Evolutionary conservation across 495 filamentous ascomycete genomes (phyloP).

Genomic region (Ascodesmis nigricans): DNA sequence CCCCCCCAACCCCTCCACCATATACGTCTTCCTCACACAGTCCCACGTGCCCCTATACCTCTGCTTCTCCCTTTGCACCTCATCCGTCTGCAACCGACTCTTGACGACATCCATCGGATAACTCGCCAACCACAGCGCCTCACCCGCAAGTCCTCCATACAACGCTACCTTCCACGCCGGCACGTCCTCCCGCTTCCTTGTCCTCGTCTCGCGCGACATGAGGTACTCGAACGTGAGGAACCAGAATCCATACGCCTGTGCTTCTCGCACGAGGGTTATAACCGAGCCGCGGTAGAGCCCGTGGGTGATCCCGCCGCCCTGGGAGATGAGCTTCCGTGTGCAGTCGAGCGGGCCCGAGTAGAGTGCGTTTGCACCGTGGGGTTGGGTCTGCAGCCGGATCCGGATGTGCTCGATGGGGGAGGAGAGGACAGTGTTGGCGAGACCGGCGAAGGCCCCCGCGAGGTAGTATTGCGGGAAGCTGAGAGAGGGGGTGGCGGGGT

Average conservation of each 20-base stretch:
- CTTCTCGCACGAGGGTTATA: slow-evolving; percentile 73
- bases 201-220: slow-evolving; percentile 77
- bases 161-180: slow-evolving; percentile 65
- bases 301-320: slow-evolving; percentile 33
- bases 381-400: slow-evolving; percentile 94
- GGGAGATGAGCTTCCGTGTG: slow-evolving; percentile 52
- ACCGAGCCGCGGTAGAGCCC: slow-evolving; percentile 72
- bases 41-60: slow-evolving; percentile 66
- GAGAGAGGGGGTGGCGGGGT: slow-evolving; percentile 26
- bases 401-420: slow-evolving; percentile 91
- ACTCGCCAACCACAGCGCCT: slow-evolving; percentile 75
- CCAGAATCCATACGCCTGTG: slow-evolving; percentile 87
- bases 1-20: slow-evolving; percentile 51
- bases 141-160: slow-evolving; percentile 83
- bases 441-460: slow-evolving; percentile 74
- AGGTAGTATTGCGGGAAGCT: slow-evolving; percentile 72
- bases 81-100: slow-evolving; percentile 98
- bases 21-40: slow-evolving; percentile 68
- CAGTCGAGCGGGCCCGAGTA: slow-evolving; percentile 80
- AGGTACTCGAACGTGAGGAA: slow-evolving; percentile 87
- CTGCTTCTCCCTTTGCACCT: slow-evolving; percentile 41
- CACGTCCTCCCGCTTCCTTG: slow-evolving; percentile 50
- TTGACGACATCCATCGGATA: slow-evolving; percentile 96
- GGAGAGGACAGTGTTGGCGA: slow-evolving; percentile 75
- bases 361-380: slow-evolving; percentile 54